A percentile compares a stretch with the other conserved stretches of the same genome.
Conservation (phyloP, 805 yeast species). For the Hanseniaspora lindneri region DNA sequence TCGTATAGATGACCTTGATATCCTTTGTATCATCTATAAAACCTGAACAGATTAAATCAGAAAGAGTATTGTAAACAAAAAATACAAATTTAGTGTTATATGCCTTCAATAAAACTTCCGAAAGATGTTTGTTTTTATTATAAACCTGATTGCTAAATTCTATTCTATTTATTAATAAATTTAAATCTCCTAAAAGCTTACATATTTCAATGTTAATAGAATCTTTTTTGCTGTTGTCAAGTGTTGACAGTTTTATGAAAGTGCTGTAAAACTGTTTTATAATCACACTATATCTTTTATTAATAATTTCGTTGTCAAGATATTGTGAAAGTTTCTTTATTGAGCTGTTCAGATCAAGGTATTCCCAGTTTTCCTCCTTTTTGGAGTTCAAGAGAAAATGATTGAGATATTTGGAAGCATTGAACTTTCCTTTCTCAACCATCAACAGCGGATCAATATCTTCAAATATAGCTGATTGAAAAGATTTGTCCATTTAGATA, state of each 20-base stretch:
- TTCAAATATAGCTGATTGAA: background rate
- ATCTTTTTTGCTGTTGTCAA: background rate
- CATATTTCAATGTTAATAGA: background rate
- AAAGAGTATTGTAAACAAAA: background rate
- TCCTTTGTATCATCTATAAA: background rate
- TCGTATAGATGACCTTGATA: background rate
- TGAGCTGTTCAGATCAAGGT: background rate
- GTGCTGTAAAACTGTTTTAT: constrained; percentile 1
- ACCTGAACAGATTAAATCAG: background rate
- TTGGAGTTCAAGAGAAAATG: background rate
- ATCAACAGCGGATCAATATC: constrained; percentile 5
- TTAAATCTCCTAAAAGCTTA: background rate
- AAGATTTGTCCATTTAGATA: background rate
- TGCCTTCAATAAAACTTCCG: background rate
- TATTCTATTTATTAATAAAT: background rate
- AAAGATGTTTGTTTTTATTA: background rate
- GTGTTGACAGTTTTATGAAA: background rate
- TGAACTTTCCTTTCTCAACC: background rate
- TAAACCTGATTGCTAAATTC: background rate
- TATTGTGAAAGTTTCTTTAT: constrained; percentile 4
- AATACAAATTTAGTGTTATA: constrained; percentile 3
- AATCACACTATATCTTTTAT: background rate
- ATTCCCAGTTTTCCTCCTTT: background rate
- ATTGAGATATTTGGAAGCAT: constrained; percentile 1
- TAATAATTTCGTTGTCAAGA: background rate